Evolutionary conservation across 805 yeast species (phyloP).

Genomic region (Candida silvicultrix): DNA sequence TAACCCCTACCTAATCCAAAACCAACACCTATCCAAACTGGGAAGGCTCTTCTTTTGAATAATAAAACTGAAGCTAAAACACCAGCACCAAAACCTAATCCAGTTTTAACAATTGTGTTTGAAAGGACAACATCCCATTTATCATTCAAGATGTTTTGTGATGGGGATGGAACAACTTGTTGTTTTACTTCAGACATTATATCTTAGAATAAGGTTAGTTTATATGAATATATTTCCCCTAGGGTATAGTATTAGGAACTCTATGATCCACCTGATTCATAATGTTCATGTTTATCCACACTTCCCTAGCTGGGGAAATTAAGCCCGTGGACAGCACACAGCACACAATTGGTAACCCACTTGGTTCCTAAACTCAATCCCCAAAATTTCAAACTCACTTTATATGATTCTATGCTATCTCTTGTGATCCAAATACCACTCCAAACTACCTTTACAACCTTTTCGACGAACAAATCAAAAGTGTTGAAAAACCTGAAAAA

Average conservation of each 20-base stretch:
- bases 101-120: conserved; percentile 89
- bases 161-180: conserved; percentile 31
- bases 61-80: conserved; percentile 84
- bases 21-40: conserved; percentile 96
- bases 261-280: too few species aligned
- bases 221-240: too few species aligned
- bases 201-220: too few species aligned
- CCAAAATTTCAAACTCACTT: too few species aligned
- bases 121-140: conserved; percentile 96
- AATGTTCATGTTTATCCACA: too few species aligned
- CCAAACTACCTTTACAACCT: not conserved
- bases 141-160: conserved; percentile 55
- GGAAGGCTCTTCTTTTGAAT: conserved; percentile 93
- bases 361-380: too few species aligned
- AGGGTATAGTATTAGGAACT: too few species aligned
- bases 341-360: too few species aligned
- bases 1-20: conserved; percentile 98
- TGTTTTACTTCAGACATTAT: conserved; percentile 17
- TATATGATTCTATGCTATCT: not conserved
- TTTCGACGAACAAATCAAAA: not conserved
- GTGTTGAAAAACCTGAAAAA: not conserved
- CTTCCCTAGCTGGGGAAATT: too few species aligned
- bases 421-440: too few species aligned
- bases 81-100: conserved; percentile 95
- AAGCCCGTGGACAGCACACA: too few species aligned